Base-by-base conservation (phyloP, 2,329 filamentous ascomycete species). In the Colletotrichum limetticola region DNA sequence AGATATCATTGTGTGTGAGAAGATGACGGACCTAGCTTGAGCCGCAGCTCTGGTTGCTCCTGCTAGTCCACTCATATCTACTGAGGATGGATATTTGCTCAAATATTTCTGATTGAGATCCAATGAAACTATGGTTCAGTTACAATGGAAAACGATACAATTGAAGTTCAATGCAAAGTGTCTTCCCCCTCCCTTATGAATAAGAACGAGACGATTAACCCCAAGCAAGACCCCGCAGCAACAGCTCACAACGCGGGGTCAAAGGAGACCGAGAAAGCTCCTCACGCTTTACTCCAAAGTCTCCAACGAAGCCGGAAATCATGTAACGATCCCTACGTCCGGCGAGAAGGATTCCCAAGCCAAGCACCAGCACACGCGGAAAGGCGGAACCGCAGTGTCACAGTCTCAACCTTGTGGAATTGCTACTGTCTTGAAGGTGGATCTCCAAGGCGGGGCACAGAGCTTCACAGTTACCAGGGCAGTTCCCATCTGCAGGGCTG, bases 31-130 rank as follows among this genome's bases (percentile, higher is more conserved):
- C 70, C 70, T 49, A 1, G 68, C 55, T 56, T 49, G 60, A 37
- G 70, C 60, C 19, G 70, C 57, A 19, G 70, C 59, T 52, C 66
- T 64, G 26, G 68, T 30, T n/a, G 70, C 66, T 72, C 66, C 66
- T 28, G 28, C 46, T 7, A 65, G 56, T 14, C 66, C 66, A 35
- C 55, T 72, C 70, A 72, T 72, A n/a, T 52, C 26, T 32, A 22
- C 9, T 63, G n/a, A n/a, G 5, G 1, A 1, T 32, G 7, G 28
- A 19, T n/a, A 2, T 16, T 4, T 11, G 19, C 7, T 16, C 1
- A 5, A 22, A 9, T 5, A 11, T 0, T 0, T n/a, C 3, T 9
- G 42, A 5, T n/a, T 4, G 0, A n/a, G 42, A 4, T n/a, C 1
- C 4, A 0, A n/a, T 49, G 42, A 11, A 16, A 42, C 37, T 42